phyloP scores from a whole-genome alignment of 768 basidiomycete genomes.

The Holtermannia corniformis region DNA sequence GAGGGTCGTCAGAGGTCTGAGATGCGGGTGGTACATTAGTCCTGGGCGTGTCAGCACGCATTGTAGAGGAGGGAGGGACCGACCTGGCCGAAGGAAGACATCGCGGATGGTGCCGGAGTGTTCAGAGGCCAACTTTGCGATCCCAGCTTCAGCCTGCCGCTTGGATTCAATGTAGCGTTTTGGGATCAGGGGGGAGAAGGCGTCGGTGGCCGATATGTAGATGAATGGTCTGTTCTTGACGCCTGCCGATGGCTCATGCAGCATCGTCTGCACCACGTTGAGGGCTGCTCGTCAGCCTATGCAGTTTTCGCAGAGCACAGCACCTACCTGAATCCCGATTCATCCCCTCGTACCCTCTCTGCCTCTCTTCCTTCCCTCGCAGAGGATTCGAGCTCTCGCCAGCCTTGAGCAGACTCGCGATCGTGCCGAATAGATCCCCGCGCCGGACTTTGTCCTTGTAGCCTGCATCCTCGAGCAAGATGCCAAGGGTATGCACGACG shows the following conservation, averaged over 20 bases:
- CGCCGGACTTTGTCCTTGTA: conserved; percentile 68
- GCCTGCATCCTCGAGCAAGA: conserved; percentile 64
- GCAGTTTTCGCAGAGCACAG: conserved; percentile 1
- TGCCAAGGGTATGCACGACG: conserved; percentile 89
- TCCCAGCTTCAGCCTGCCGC: conserved; percentile 70
- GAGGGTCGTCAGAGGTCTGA: conserved; percentile 78
- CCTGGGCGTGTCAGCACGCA: conserved; percentile 47
- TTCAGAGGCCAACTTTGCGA: conserved; percentile 47
- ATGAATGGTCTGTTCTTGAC: conserved; percentile 51
- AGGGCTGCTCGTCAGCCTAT: conserved; percentile 20
- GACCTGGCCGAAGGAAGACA: conserved; percentile 83
- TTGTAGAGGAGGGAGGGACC: conserved; percentile 31
- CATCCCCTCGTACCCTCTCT: conserved; percentile 56
- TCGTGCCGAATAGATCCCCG: conserved; percentile 51
- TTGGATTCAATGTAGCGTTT: conserved; percentile 87
- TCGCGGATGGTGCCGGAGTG: conserved; percentile 48
- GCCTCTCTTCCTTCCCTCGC: conserved; percentile 40
- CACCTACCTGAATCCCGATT: conserved; percentile 78
- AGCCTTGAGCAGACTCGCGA: conserved; percentile 46
- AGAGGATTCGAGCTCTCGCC: conserved; percentile 39
- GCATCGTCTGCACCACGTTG: conserved; percentile 70
- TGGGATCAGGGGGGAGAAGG: conserved; percentile 78
- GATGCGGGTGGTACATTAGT: conserved; percentile 90
- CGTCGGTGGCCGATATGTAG: conserved; percentile 90
- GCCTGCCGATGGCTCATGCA: conserved; percentile 36